phyloP scores from a whole-genome alignment of 345 rosid species.

The Linum tenue region DNA sequence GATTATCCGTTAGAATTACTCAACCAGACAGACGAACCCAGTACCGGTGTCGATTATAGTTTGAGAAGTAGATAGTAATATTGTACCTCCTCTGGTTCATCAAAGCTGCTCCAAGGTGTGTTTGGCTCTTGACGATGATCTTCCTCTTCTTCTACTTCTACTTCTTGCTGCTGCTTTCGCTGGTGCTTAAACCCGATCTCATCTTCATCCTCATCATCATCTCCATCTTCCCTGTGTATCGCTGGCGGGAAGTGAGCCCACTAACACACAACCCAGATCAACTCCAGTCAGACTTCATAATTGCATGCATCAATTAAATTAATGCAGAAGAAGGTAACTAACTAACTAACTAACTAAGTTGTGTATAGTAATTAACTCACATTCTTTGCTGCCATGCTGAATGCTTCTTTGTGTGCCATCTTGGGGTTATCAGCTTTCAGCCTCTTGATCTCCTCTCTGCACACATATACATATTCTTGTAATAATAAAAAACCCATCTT shows the following conservation, averaged over 20 bases:
- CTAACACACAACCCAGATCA: conserved; percentile 28
- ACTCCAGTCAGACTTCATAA: not conserved
- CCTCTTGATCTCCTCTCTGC: conserved; percentile 95
- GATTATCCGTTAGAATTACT: too few species aligned
- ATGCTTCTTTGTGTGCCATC: conserved; percentile 95
- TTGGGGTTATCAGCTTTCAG: conserved; percentile 86
- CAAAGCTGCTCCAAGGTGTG: conserved; percentile 7
- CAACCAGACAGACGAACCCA: too few species aligned
- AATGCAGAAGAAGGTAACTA: too few species aligned
- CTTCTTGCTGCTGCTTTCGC: not conserved
- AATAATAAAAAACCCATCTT: not conserved
- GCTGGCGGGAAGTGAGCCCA: conserved; percentile 91
- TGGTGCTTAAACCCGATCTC: conserved; percentile 12
- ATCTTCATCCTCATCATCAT: conserved; percentile 31
- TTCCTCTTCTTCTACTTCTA: not conserved
- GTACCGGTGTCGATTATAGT: too few species aligned
- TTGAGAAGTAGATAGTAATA: not conserved
- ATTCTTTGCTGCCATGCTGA: conserved; percentile 95
- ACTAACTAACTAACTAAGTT: too few species aligned
- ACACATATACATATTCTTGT: not conserved
- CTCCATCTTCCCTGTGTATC: too few species aligned
- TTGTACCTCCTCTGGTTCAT: conserved; percentile 9
- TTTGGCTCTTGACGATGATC: conserved; percentile 19
- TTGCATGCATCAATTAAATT: too few species aligned
- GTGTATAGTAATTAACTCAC: conserved; percentile 32